Base-by-base conservation (phyloP, 495 filamentous ascomycete species). In the Tuber brumale region DNA sequence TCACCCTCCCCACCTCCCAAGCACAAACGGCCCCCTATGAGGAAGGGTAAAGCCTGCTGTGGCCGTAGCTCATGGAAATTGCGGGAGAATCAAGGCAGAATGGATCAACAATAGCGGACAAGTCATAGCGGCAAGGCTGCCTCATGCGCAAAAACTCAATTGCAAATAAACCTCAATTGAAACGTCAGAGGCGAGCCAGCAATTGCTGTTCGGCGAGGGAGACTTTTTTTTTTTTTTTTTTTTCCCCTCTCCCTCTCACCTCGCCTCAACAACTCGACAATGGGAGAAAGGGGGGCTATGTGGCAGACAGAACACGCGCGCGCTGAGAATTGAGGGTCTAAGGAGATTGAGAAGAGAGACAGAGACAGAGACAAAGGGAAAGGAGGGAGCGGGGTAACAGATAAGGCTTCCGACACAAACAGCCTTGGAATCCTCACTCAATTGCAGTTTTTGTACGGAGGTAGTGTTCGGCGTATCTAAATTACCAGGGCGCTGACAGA, bases 101-200 rank as follows among this genome's bases (percentile, higher is more conserved):
- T 71, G 70, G 35, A 42, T 66, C 14, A 66, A 14, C 57, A 31
- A 18, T 31, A 57, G 75, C 78, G 35, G 70, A 76, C 57, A 79
- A 71, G 78, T 76, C 77, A 80, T 72, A 79, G 70, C 70, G 70
- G 73, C 76, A 80, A 80, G 78, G 78, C 77, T 80, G 79, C 77
- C 76, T 35, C 78, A 75, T 80, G 76, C 76, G 41, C 45, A 37
- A 80, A 66, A 80, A 80, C 78, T 80, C 78, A 80, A 80, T 80
- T 80, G 78, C 78, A 79, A 80, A 80, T 80, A 80, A 80, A 80
- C 78, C 78, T 79, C 78, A 80, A 80, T 80, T 80, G 78, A 79
- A 80, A 80, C 78, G 76, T 76, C 76, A 80, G 78, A 80, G 76
- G 78, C 76, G 78, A 80, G 73, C 78, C 76, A 80, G 73, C 76